These are phyloP conservation scores for Cryphonectria carpinicola DNA, from an alignment of 2,329 filamentous ascomycete genomes.

Conservation along the genomic window DNA sequence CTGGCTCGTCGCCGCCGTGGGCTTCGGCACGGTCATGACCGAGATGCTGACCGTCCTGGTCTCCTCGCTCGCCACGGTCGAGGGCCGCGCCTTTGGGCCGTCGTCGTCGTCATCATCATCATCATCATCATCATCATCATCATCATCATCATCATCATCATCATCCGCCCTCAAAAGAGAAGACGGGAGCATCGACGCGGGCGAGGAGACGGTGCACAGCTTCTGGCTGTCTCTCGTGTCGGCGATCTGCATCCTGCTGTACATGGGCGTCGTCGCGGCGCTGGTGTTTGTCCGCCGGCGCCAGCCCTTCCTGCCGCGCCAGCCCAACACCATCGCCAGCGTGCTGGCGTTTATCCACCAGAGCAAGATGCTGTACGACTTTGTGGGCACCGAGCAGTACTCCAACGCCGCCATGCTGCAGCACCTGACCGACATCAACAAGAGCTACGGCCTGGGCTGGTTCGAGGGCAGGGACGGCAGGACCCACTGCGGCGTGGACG, in stretches of 20 bases:
- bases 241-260: conserved; percentile 66
- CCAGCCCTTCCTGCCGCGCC: conserved; percentile 73
- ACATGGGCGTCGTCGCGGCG: conserved; percentile 63
- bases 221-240: conserved; percentile 70
- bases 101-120: conserved; percentile 28
- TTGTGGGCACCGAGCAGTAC: conserved; percentile 70
- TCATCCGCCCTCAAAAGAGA: conserved; percentile 22
- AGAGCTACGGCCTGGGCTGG: conserved; percentile 78
- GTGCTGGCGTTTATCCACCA: conserved; percentile 80
- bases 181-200: conserved; percentile 46
- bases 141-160: conserved; percentile 5
- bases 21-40: conserved; percentile 71
- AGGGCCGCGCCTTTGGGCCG: conserved; percentile 63
- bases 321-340: conserved; percentile 77
- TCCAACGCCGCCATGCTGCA: conserved; percentile 64
- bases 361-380: conserved; percentile 77
- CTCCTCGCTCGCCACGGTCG: conserved; percentile 66
- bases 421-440: conserved; percentile 61
- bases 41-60: conserved; percentile 75
- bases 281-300: conserved; percentile 66
- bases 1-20: conserved; percentile 68
- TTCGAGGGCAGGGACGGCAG: conserved; percentile 74
- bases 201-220: conserved; percentile 63
- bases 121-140: conserved; percentile 4
- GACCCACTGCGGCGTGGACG: conserved; percentile 76